Evolutionary conservation across 2,329 filamentous ascomycete genomes (phyloP).

Genomic region (Sporothrix brasiliensis): DNA sequence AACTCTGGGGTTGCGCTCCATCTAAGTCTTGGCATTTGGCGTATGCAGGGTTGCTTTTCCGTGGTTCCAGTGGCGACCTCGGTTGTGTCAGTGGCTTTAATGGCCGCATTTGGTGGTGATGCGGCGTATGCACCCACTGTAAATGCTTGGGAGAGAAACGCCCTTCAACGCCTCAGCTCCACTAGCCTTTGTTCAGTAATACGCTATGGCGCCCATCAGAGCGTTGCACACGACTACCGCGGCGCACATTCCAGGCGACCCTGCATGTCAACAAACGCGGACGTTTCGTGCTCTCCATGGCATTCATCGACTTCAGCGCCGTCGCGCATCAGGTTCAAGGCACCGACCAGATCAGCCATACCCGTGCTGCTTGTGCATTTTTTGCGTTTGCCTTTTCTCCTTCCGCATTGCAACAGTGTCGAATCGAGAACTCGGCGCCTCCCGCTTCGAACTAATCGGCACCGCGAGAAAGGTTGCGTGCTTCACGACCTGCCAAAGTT

Average conservation of each 20-base stretch:
- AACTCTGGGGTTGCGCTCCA: background rate
- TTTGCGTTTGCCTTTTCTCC: background rate
- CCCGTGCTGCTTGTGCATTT: background rate
- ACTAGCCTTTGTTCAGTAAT: background rate
- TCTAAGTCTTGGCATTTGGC: constrained; percentile 15
- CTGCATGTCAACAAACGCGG: background rate
- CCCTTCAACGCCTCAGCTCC: background rate
- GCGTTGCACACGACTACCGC: constrained; percentile 11
- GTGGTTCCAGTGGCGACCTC: no score
- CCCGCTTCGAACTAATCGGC: background rate
- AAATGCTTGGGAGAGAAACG: background rate
- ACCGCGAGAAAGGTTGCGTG: background rate
- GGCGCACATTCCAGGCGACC: background rate
- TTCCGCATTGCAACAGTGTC: background rate
- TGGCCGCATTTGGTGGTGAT: background rate
- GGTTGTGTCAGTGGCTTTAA: background rate
- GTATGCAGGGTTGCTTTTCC: background rate
- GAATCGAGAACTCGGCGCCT: background rate
- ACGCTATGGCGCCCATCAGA: no score
- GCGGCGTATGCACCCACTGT: no score
- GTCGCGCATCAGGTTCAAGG: background rate
- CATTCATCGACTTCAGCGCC: background rate
- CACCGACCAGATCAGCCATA: background rate
- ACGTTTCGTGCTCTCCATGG: no score
- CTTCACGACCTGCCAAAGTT: background rate